Conservation (phyloP, 768 basidiomycete genomes). For the Auricularia cornea region DNA sequence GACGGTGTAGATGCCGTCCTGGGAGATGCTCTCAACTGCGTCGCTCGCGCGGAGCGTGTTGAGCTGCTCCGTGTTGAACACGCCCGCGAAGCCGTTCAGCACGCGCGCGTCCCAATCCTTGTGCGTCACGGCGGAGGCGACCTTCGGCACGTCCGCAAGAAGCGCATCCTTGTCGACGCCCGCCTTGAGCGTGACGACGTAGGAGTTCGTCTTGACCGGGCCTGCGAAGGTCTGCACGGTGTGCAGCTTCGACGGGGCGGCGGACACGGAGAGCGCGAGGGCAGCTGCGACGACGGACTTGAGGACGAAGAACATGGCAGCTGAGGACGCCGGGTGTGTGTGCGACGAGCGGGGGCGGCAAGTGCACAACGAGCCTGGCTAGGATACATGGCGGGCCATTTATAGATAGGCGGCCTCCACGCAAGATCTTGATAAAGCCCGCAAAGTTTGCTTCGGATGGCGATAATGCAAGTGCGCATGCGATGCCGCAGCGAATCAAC, state of each 20-base stretch:
- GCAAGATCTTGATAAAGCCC: too few relatives aligned
- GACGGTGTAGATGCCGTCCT: slow-evolving; percentile 1
- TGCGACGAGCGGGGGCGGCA: too few relatives aligned
- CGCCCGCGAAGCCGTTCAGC: slow-evolving; percentile 5
- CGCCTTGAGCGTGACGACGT: background rate
- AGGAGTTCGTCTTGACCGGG: background rate
- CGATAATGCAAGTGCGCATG: too few relatives aligned
- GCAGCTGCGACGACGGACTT: background rate
- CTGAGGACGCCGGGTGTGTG: background rate
- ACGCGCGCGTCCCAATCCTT: slow-evolving; percentile 1
- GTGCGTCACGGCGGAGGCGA: background rate
- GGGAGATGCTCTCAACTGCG: slow-evolving; percentile 3
- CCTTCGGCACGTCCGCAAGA: background rate
- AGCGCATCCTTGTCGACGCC: background rate
- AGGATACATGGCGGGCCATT: too few relatives aligned
- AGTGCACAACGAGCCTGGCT: too few relatives aligned
- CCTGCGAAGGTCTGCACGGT: background rate
- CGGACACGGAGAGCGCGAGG: background rate
- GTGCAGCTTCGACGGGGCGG: background rate
- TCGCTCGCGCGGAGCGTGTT: slow-evolving; percentile 3
- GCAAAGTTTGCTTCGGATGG: too few relatives aligned
- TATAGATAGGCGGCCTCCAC: too few relatives aligned
- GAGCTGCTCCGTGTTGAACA: background rate
- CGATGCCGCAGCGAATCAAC: too few relatives aligned
- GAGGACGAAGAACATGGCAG: background rate